Evolutionary conservation across 306 rosid genomes (phyloP), one percentile per base, ranked within the genome.

Genomic region (Morella rubra): DNA sequence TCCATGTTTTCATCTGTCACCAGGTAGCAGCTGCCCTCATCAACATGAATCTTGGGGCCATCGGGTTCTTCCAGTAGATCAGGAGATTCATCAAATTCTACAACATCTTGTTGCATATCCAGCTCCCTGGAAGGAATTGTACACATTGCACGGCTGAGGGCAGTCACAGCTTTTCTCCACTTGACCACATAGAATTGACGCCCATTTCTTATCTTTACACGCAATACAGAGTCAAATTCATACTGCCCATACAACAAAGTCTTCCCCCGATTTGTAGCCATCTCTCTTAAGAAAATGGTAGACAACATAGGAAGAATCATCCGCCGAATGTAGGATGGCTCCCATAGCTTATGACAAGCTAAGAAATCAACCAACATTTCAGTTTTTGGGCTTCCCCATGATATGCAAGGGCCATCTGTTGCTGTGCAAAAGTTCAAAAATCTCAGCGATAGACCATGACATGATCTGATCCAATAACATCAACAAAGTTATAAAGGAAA

Each of bases 1-100:
- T 90, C 92, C 86, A 79, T 82, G 76, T 90, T 92, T 85, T 95
- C 98, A 75, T 95, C 97, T 1, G 97, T 95, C 85, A 92, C 73
- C 78, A 95, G 74, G 81, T 92, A 85, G 81, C 62, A 79, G 81
- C 84, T 79, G 13, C 92, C 97, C 10, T 82, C 86, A 24, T 82
- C 85, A 76, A 71, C 78, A 22, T 45, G 77, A 85, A 81, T 78
- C 80, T 58, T 78, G 0, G 96, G 90, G 16, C 41, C 82, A 82
- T 91, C 89, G 40, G 82, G 54, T 56, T 89, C 96, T 11, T 95
- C 90, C 41, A 84, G 65, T 53, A 70, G 18, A 90, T 83, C 79
- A 58, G 80, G 56, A 15, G 80, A 67, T 77, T 88, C 91, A 68
- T 90, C 91, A 40, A 72, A 58, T 76, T 79, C 90, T 40, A n/a